Base-by-base conservation (phyloP, 2,329 filamentous ascomycete species). In the Myriosclerotinia duriaeana region DNA sequence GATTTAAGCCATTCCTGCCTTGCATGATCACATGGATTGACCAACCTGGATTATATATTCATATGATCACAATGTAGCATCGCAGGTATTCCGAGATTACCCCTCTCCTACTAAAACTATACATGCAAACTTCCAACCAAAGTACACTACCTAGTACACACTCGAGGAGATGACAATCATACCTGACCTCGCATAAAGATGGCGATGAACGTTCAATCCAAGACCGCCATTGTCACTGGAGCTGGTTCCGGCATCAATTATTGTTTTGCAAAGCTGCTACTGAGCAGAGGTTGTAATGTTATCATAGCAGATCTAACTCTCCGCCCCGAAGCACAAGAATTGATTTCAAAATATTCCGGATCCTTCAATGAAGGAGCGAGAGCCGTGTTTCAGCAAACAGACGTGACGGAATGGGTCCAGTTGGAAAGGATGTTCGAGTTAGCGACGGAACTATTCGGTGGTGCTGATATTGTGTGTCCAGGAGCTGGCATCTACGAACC, bases 211-310 rank as follows among this genome's bases (percentile, higher is more conserved):
- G 78, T 83, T 26, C 71, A 78, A 62, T 79, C 78, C 61, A 82
- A 80, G 72, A 80, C 81, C 15, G 83, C 83, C 15, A 82, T 85
- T 56, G 76, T 85, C 40, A 85, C 83, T 14, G 83, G 83, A 42
- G 83, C 81, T 50, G 83, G 83, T 36, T 84, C 82, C 56, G 83
- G 83, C 80, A 82, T 82, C 67, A 80, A 80, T 66, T 73, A 83
- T 12, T 74, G 73, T 3, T 83, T 83, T 53, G 79, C 80, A 5
- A 70, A 77, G 26, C 75, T 82, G 0, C 77, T 84, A 2, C 74
- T 83, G 0, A 70, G 71, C 9, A 75, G 74, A 34, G 74, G 75
- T 48, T 82, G 81, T 73, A 81, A 80, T 62, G 81, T 83, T 20
- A 71, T 82, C 5, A 71, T 83, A 6, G 81, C 78, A 50, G 81